A percentile compares a stretch with the other conserved stretches of the same genome.
phyloP scores from a whole-genome alignment of 1,284 basidiomycete genomes.

The Waitea zeae region DNA sequence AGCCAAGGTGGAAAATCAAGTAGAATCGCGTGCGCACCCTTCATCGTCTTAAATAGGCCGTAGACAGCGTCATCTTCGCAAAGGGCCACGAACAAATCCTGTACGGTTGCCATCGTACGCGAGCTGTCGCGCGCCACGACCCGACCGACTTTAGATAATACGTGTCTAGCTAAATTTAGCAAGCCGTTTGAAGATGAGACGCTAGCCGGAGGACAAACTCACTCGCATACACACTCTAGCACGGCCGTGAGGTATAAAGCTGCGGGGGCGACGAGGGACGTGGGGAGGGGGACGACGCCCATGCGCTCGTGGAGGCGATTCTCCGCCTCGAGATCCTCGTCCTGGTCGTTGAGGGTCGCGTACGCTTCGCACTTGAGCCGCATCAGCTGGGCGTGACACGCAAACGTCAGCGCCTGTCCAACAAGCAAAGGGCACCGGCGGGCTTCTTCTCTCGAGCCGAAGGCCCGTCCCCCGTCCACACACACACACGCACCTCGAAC shows the following conservation, averaged over 20 bases:
- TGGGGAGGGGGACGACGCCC: constrained; percentile 30
- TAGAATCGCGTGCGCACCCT: constrained; percentile 36
- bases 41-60: constrained; percentile 71
- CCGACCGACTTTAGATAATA: constrained; percentile 66
- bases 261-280: constrained; percentile 58
- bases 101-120: constrained; percentile 51
- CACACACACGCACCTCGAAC: constrained; percentile 46
- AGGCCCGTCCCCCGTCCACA: background rate
- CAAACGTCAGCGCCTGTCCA: background rate
- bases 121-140: constrained; percentile 76
- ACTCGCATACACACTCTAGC: constrained; percentile 37
- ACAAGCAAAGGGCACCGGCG: background rate
- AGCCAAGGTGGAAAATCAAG: no score
- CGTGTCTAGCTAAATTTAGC: constrained; percentile 50
- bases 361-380: constrained; percentile 73
- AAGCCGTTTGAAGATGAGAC: constrained; percentile 28
- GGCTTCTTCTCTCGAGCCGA: no score
- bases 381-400: constrained; percentile 33
- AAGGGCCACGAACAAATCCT: constrained; percentile 72
- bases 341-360: constrained; percentile 66
- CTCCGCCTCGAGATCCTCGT: constrained; percentile 56
- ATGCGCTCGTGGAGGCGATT: constrained; percentile 40
- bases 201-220: constrained; percentile 9
- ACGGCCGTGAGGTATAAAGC: constrained; percentile 85
- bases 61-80: constrained; percentile 81